A percentile compares a stretch with the other conserved stretches of the same genome.
Evolutionary conservation across 768 basidiomycete genomes (phyloP).

Genomic region (Psilocybe azurescens): DNA sequence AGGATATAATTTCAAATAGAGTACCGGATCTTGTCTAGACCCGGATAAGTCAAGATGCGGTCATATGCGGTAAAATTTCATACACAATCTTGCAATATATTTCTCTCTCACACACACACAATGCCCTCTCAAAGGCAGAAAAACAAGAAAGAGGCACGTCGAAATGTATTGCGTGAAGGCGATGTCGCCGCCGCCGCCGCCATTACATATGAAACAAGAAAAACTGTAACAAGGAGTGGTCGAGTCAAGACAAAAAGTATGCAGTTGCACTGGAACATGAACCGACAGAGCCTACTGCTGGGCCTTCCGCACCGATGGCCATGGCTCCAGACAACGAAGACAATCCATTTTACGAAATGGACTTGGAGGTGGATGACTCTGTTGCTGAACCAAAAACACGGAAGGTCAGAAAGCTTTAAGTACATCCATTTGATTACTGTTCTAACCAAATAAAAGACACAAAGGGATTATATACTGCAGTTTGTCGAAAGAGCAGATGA

Average conservation of each 20-base stretch:
- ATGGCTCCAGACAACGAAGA: no score
- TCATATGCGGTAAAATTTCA: no score
- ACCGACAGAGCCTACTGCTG: no score
- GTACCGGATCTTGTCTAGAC: no score
- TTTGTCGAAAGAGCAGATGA: constrained; percentile 1
- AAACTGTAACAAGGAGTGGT: not conserved
- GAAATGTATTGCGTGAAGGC: not conserved
- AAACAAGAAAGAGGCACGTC: not conserved
- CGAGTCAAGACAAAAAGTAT: not conserved
- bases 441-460: not conserved
- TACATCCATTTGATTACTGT: not conserved
- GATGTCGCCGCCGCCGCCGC: not conserved
- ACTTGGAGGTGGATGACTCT: no score
- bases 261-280: not conserved
- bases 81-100: no score
- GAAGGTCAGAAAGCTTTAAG: no score
- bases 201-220: not conserved
- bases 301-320: no score
- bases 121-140: not conserved
- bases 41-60: no score
- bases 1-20: no score
- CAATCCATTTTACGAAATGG: no score
- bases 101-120: not conserved
- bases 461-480: constrained; percentile 2
- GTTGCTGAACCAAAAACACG: no score